Conservation (phyloP, 805 yeast genomes). For the Aciculoconidium aculeatum region DNA sequence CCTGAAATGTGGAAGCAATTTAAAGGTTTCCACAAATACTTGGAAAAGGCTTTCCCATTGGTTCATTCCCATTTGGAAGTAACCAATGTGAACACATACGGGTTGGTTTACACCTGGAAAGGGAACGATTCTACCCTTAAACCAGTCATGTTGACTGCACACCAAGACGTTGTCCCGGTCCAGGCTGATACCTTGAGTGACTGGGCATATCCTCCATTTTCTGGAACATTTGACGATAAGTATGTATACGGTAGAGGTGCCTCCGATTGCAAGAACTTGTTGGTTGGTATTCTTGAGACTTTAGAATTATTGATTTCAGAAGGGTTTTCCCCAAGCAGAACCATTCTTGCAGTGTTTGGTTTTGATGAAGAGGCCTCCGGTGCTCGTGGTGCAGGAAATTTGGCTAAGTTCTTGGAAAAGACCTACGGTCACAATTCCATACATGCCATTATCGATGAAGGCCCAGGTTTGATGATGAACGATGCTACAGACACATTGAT, state of each 20-base stretch:
- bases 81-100: conserved; percentile 54
- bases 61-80: conserved; percentile 44
- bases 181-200: conserved; percentile 46
- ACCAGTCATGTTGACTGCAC: conserved; percentile 69
- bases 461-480: conserved; percentile 34
- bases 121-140: conserved; percentile 52
- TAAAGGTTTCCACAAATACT: conserved; percentile 46
- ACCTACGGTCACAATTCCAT: conserved; percentile 58
- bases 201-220: conserved; percentile 67
- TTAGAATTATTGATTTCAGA: conserved; percentile 41
- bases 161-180: conserved; percentile 79
- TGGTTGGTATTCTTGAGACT: conserved; percentile 63
- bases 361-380: conserved; percentile 79
- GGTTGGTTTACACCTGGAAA: conserved; percentile 56
- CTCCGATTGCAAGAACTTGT: conserved; percentile 65
- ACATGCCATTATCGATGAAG: conserved; percentile 66
- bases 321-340: conserved; percentile 55
- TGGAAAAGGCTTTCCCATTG: conserved; percentile 50
- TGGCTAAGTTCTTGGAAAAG: conserved; percentile 42
- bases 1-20: conserved; percentile 43
- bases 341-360: conserved; percentile 64
- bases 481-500: conserved; percentile 44
- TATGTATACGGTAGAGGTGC: conserved; percentile 74
- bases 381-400: conserved; percentile 49
- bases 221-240: conserved; percentile 55